phyloP scores from a whole-genome alignment of 139 green algal genomes.

The Trebouxia sp. region DNA sequence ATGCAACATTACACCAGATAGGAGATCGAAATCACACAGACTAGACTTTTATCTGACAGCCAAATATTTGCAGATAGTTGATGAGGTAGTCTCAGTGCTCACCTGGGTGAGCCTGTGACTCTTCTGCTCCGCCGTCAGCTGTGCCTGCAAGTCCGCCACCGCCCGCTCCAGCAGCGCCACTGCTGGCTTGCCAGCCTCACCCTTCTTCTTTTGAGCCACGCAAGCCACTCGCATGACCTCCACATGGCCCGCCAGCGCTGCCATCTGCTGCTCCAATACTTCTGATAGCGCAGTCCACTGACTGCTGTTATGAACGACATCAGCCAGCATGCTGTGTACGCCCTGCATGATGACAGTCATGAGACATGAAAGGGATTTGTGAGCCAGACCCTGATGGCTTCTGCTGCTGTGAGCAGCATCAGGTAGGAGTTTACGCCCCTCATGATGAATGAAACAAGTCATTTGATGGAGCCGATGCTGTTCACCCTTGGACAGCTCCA shows the following conservation, averaged over 20 bases:
- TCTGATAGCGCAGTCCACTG: neutral
- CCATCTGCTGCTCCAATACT: neutral
- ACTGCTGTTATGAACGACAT: neutral
- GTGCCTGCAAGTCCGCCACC: conserved; percentile 8
- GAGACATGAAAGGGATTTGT: neutral
- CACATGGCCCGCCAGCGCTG: neutral
- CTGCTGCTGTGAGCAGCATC: too few relatives aligned
- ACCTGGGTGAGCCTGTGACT: conserved; percentile 16
- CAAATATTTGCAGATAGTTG: too few relatives aligned
- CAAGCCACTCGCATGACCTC: neutral
- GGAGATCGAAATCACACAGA: too few relatives aligned
- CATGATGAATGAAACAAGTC: too few relatives aligned
- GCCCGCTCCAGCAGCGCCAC: conserved; percentile 3
- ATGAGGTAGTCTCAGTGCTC: neutral
- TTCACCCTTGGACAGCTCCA: too few relatives aligned
- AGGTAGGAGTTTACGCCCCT: too few relatives aligned
- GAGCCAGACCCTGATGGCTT: too few relatives aligned
- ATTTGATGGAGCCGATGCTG: too few relatives aligned
- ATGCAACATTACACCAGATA: too few relatives aligned
- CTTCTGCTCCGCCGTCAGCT: neutral
- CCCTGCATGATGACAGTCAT: conserved; percentile 2
- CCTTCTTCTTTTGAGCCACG: conserved; percentile 17
- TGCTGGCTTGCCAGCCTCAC: neutral
- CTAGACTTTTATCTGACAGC: too few relatives aligned
- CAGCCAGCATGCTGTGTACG: neutral